Conservation (phyloP, 1,284 basidiomycete species). For the Schizophyllum commune region DNA sequence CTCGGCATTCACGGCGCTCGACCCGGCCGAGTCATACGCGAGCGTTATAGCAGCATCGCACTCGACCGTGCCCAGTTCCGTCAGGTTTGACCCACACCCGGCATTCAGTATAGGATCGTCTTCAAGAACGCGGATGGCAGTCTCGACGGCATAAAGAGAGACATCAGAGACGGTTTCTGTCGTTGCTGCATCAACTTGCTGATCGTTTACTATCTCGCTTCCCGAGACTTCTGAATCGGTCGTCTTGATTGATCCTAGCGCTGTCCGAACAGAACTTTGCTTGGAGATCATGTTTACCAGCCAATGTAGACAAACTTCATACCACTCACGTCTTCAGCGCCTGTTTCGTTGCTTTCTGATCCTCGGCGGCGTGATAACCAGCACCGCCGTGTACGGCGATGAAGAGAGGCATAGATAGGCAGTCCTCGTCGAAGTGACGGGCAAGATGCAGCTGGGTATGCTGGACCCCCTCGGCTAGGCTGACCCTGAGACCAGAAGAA, state of each 20-base stretch:
- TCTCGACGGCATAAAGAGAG: conserved; percentile 38
- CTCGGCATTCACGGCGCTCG: conserved; percentile 19
- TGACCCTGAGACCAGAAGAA: too few species aligned
- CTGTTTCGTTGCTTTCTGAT: not conserved
- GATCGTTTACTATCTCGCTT: too few species aligned
- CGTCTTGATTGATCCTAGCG: conserved; percentile 26
- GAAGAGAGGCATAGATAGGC: conserved; percentile 3
- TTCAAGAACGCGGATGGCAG: conserved; percentile 50
- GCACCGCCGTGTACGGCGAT: conserved; percentile 66
- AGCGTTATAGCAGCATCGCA: conserved; percentile 72
- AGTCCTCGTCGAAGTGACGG: too few species aligned
- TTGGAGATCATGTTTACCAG: not conserved
- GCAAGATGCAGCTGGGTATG: too few species aligned
- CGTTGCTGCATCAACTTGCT: too few species aligned
- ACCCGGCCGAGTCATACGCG: conserved; percentile 21
- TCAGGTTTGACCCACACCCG: conserved; percentile 71
- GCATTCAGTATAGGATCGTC: conserved; percentile 59
- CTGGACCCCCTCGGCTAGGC: too few species aligned
- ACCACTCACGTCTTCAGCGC: conserved; percentile 10
- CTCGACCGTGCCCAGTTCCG: conserved; percentile 58
- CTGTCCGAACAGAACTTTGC: conserved; percentile 31
- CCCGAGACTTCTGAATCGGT: conserved; percentile 7
- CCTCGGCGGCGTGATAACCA: conserved; percentile 45
- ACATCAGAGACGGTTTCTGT: not conserved
- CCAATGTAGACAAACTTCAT: conserved; percentile 26